Evolutionary conservation across 1,284 basidiomycete species (phyloP), one percentile per base, ranked within the genome.

Genomic region (Neonothopanus nambi): DNA sequence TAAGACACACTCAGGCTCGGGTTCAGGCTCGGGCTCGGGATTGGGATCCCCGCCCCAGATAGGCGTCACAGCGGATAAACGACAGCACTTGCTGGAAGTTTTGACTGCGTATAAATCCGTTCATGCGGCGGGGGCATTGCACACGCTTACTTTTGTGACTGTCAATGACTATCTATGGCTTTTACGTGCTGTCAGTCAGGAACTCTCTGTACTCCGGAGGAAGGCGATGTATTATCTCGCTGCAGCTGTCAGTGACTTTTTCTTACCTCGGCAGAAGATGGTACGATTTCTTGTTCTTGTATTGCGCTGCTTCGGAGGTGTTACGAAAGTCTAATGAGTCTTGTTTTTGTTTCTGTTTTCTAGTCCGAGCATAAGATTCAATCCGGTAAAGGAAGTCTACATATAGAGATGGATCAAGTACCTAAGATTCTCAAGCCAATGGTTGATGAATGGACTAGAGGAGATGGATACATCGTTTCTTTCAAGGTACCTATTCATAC

Each of bases 361-460:
- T 33, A 97, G 93, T 91, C 93, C 2, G 93, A 95, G 72, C 96
- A 99, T 76, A 99, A 99, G 75, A 98, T 99, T 42, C 96, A 99
- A 68, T 97, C 93, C 0, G 91, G 91, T 18, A 95, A 96, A 67
- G 94, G 94, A 2, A 95, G 90, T 59, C 73, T 99, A 33, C 82
- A 87, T 39, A 91, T 99, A 58, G 94, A 98, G 69, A 98, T 99
- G 95, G 96, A 99, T 68, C 95, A 98, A 69, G 95, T 98, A 1
- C 96, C 97, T 6, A 99, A 99, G 71, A 89, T 98, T 36, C 73
- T 99, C 42, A 91, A 92, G 68, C 89, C 93, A 0, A 79, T 99
- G 72, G 95, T 98, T 2, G 85, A 91, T 48, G 89, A 98, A 67
- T 99, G 96, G 97, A 89, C 87, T 0, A 87, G 87, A 5, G 43